Evolutionary conservation across 805 yeast genomes (phyloP), one percentile per base, ranked within the genome.

Genomic region (Kodamaea kakaduensis): DNA sequence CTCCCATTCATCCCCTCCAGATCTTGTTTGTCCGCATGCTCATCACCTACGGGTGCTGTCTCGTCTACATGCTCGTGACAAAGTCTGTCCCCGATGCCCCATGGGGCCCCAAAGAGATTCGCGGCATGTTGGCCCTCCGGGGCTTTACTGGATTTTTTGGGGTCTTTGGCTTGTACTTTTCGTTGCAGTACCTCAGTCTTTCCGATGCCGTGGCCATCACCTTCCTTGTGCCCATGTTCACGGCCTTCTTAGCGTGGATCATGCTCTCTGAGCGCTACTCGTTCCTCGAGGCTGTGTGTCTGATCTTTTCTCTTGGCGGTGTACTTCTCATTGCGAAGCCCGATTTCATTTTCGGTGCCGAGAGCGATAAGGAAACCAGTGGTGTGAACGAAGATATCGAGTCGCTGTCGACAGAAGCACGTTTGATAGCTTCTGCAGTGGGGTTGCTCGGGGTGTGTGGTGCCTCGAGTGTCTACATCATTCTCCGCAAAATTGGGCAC

Each of bases 241-340:
- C 95, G 0, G 84, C 87, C 0, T 57, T 86, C 15, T 57, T 81
- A 36, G 95, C 96, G 0, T 79, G 80, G 71, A 41, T 76, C 2
- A 52, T 83, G 3, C 59, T 88, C 19, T 70, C 75, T 27, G 96
- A 88, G 51, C 57, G 70, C 6, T 82, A 83, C 55, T 74, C 86
- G 4, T 44, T 68, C 22, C 50, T 77, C 10, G 96, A 89, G 58
- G 84, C 79, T 0, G 49, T 71, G 0, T 88, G 94, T 22, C 82
- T 88, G 1, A 9, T 77, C 0, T 52, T 78, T 5, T 84, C 96
- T 0, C 62, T 88, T 13, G 43, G 67, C 2, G 96, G 96, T 5
- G 96, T 89, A 3, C 42, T 86, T 1, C 55, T 88, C 17, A 84
- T 88, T 46, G 90, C 95, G 1, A 75, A 85, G 51, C 97, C 97